Conservation (phyloP, 78 protist genomes). For the Anaeramoeba flamelloides region DNA sequence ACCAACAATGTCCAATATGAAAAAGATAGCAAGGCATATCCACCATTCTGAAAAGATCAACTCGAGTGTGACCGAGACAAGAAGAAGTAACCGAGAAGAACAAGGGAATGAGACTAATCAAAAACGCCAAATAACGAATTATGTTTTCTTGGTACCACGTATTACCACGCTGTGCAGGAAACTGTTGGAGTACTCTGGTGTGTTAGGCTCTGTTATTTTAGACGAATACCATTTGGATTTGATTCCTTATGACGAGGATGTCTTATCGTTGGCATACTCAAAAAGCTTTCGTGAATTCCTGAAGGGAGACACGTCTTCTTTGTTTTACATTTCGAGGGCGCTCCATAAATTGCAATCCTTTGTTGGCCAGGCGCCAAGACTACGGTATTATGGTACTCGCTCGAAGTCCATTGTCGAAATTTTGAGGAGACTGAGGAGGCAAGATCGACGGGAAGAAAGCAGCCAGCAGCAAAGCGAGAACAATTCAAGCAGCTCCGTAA, state of each 20-base stretch:
- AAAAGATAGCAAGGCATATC: conserved; percentile 1
- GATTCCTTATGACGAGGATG: conserved; percentile 63
- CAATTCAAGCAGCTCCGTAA: not conserved
- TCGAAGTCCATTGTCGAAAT: conserved; percentile 13
- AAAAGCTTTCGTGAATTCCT: conserved; percentile 30
- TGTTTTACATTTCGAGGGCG: conserved; percentile 38
- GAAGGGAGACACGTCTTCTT: conserved; percentile 45
- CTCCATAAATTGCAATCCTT: conserved; percentile 47
- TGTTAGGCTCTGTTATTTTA: conserved; percentile 16
- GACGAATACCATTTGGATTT: conserved; percentile 39
- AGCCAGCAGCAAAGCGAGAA: conserved; percentile 6
- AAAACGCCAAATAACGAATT: conserved; percentile 13
- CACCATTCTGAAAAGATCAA: not conserved
- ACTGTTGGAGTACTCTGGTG: conserved; percentile 59
- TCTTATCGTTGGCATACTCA: conserved; percentile 54
- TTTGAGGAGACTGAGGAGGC: conserved; percentile 22
- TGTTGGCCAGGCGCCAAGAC: conserved; percentile 58
- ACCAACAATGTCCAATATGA: conserved; percentile 17
- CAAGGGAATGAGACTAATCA: conserved; percentile 16
- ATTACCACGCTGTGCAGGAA: conserved; percentile 40
- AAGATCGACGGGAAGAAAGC: conserved; percentile 13
- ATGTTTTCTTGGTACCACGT: conserved; percentile 48
- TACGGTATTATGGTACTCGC: conserved; percentile 52
- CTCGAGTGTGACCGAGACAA: not conserved
- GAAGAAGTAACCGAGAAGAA: conserved; percentile 8